These are phyloP conservation scores for Turnera subulata DNA, from an alignment of 345 rosid species.

Conservation along the genomic window DNA sequence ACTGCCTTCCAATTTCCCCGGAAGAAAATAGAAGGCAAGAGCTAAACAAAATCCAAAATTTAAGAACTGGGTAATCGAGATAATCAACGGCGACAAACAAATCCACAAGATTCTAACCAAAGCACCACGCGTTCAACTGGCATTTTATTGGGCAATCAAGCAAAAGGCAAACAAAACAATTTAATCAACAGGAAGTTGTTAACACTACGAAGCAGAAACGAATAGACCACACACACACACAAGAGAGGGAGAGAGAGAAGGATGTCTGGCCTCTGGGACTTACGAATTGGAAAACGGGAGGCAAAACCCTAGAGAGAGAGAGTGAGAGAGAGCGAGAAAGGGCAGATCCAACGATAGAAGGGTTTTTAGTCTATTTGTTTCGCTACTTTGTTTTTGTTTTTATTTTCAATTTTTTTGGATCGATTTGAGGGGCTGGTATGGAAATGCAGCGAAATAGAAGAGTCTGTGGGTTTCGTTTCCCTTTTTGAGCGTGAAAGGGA, in stretches of 20 bases:
- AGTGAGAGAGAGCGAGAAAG: neutral
- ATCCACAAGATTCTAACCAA: neutral
- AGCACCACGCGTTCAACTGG: too few species aligned
- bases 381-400: too few species aligned
- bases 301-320: conserved; percentile 19
- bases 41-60: neutral
- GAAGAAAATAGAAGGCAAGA: neutral
- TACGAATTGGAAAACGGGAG: conserved; percentile 1
- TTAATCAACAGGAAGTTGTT: too few species aligned
- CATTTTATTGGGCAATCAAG: too few species aligned
- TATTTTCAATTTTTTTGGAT: neutral
- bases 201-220: neutral
- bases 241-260: neutral
- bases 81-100: neutral
- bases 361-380: neutral
- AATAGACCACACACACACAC: neutral
- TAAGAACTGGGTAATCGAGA: neutral
- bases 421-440: neutral
- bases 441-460: neutral
- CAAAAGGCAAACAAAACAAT: too few species aligned
- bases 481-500: neutral
- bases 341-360: conserved; percentile 5
- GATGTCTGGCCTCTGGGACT: neutral
- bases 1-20: neutral
- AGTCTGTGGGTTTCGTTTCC: neutral